These are phyloP conservation scores for Lunasporangiospora selenospora DNA, from an alignment of 192 early-diverging fungal genomes.

Conservation along the genomic window DNA sequence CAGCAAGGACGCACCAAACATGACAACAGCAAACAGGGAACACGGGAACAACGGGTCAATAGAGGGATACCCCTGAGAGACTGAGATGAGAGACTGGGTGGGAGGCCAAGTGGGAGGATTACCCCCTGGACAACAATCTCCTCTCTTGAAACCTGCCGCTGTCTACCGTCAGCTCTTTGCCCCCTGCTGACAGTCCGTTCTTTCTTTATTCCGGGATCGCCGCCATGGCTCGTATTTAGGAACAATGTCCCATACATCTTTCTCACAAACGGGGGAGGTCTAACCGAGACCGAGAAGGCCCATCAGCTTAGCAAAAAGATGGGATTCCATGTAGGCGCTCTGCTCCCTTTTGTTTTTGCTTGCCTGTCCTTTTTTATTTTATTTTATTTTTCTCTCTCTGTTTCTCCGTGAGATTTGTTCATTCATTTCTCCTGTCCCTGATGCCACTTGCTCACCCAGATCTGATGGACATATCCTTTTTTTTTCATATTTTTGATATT, in stretches of 20 bases:
- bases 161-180: too few relatives aligned
- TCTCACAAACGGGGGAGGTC: constrained; percentile 86
- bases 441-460: neutral
- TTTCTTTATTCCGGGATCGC: neutral
- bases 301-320: constrained; percentile 59
- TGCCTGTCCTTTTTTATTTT: neutral
- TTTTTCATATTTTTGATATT: constrained; percentile 49
- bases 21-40: too few relatives aligned
- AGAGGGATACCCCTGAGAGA: too few relatives aligned
- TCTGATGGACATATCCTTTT: neutral
- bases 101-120: neutral
- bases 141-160: too few relatives aligned
- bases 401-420: neutral
- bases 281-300: constrained; percentile 72
- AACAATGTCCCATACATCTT: constrained; percentile 74
- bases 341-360: neutral
- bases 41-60: too few relatives aligned
- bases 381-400: neutral
- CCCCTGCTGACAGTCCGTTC: neutral
- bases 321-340: constrained; percentile 40
- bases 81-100: neutral
- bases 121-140: neutral
- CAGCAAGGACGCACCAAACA: too few relatives aligned
- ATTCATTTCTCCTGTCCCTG: neutral
- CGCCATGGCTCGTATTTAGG: neutral